Evolutionary conservation across 2,329 filamentous ascomycete genomes (phyloP), one percentile per base, ranked within the genome.

Genomic region (Paramyrothecium sp.): DNA sequence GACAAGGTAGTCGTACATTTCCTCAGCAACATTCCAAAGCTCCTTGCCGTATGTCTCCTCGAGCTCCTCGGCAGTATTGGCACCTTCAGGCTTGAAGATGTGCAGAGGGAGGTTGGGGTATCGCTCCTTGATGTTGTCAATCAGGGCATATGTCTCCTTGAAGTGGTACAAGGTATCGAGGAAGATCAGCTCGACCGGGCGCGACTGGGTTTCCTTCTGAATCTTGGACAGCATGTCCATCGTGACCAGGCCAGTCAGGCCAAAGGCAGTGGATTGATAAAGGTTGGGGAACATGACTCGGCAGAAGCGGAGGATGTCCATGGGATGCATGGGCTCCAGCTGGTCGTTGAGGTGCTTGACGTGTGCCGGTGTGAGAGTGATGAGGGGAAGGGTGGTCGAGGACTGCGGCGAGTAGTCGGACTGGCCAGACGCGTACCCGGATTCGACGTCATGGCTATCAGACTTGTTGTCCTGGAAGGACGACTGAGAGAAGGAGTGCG

Each of bases 1-100:
- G 78, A 93, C 95, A 61, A 95, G 82, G 83, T 91, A 98, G 82
- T 99, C 95, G 77, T 99, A 99, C 69, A 94, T 84, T 69, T 97
- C 91, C 53, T 92, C 84, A 63, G 95, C 89, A 33, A 81, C 85
- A 72, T 97, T 90, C 88, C 93, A 99, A 51, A 98, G 79, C 63
- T 86, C 85, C 71, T 88, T 81, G 69, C 95, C 95, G 71, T 97
- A 92, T 68, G 86, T 88, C 60, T 83, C 79, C 72, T 92, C 89
- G 69, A 99, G 97, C 62, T 96, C 89, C 54, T 84, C 84, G 19
- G 84, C 82, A 0, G 83, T 92, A 56, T 89, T 83, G 67, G 85
- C 84, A 54, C 89, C 91, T 54, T 88, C 85, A 13, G 95, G 95
- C 81, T 90, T 93, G 86, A 91, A 98, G 65, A 94, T 83, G 79